Evolutionary conservation across 768 basidiomycete species (phyloP), one percentile per base, ranked within the genome.

Genomic region (Hysterangium stoloniferum): DNA sequence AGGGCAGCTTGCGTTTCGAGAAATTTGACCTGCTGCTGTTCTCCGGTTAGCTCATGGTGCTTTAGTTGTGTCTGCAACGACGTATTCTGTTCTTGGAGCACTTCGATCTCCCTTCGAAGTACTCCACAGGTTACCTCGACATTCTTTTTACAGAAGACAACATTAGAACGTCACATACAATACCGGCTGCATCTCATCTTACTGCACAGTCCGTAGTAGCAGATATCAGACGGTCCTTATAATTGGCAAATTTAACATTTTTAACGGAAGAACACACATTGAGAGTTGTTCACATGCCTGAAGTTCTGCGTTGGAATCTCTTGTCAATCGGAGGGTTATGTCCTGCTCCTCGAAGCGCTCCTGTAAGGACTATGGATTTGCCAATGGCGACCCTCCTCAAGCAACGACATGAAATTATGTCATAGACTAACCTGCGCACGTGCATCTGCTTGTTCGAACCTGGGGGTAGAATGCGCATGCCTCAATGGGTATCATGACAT

Each of bases 341-440:
- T 70, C 61, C 55, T 82, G 80, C 13, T 78, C 73, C 11, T 84
- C 80, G 46, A 76, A 77, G 22, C 79, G 72, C 48, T 84, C 79
- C 58, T 82, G 75, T 13, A 80, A 31, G 15, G 42, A 52, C 42
- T 52, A 22, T 17, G 2, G 17, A 22, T 25, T 50, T n/a, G 2
- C 25, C 24, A 15, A 27, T 12, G 25, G 9, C 17, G 27, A 8
- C 11, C 38, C 12, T 8, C 12, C 20, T 11, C 38, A 41, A 11
- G 20, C 11, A 11, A 41, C n/a, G 11, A 9, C 20, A 20, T 8
- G 38, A 41, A 11, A n/a, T n/a, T n/a, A n/a, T n/a, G n/a, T n/a
- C n/a, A n/a, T n/a, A n/a, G n/a, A n/a, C 44, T 45, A 6, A 41
- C 44, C 29, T 45, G 25, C n/a, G 44, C 13, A 5, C 29, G 44